Evolutionary conservation across 2,329 filamentous ascomycete genomes (phyloP), one percentile per base, ranked within the genome.

Genomic region (Gremmenia infestans): DNA sequence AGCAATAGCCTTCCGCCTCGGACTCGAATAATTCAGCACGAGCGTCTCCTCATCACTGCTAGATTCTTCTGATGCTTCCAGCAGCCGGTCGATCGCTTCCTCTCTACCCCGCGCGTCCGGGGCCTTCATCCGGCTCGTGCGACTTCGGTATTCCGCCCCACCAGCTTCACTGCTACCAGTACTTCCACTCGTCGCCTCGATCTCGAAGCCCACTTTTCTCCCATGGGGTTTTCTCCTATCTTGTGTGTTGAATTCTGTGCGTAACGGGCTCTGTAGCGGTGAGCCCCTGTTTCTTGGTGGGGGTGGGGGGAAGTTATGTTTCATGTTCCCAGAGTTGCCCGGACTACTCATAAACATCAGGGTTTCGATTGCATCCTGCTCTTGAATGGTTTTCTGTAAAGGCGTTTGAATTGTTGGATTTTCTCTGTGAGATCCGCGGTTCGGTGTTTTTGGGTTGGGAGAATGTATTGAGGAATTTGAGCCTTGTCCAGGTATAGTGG

Each of bases 341-440:
- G 88, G 88, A 60, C 86, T 89, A 66, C 88, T 91, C 83, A 94
- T 88, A 67, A 92, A 91, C 25, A 93, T 76, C 23, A 94, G 73
- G 0, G 88, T 87, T 67, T 92, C 89, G 48, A 93, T 84, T 5
- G 89, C 89, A 65, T 93, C 89, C 66, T 91, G 88, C 67, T 94
- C 89, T 51, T 88, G 81, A 8, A 81, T 74, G 22, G 83, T 84
- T 60, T 89, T 86, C 54, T 85, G 86, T 0, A 86, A 62, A 25
- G 68, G 85, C 32, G 87, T 88, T 58, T 85, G 84, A 4, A 88
- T 73, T 15, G 55, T 22, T 11, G 48, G 35, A 42, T 59, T 60
- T 9, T 63, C 61, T 57, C 57, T 60, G 17, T 58, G 57, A n/a
- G 63, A 56, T 28, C 54, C 51, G 11, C 55, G 59, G 28, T 45